Evolutionary conservation across 345 rosid species (phyloP), one percentile per base, ranked within the genome.

Genomic region (Abelmoschus esculentus): DNA sequence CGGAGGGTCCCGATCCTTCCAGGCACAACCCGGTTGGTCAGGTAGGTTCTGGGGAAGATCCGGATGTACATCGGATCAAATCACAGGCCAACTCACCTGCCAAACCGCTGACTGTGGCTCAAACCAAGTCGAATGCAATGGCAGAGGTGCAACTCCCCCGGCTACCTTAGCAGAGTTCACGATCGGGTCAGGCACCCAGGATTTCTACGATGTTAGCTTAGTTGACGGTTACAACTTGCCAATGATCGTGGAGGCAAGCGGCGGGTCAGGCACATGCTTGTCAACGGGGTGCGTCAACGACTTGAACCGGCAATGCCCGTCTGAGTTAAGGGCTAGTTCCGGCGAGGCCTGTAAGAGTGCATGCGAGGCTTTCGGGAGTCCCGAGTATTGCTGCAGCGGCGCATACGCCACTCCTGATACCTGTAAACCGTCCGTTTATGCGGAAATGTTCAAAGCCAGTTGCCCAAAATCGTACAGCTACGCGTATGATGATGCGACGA

Each of bases 31-130:
- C 1, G 72, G 78, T 50, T 89, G 96, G 96, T 87, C 89, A 5
- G 96, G 96, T 50, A 82, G 96, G 47, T 75, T 87, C 72, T 90
- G 96, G 96, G 96, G 81, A 36, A 67, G 96, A 62, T 86, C 90
- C 6, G 80, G 81, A 6, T 90, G 96, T 73, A 66, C 83, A 14
- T 74, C 77, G 47, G 86, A 85, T 69, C 75, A 81, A 12, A 68
- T 66, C 10, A 75, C 83, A 0, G 86, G 85, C 3, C 88, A 85
- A 54, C 77, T 83, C 18, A 74, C 81, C 7, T 90, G 96, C 74
- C n/a, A 67, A 34, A 83, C 92, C 29, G 96, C 78, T 0, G 92
- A 90, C 78, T 90, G 96, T 53, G 89, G 92, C 63, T 87, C 96
- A 11, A 79, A 78, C 53, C 84, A 77, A 29, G 13, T 86, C 17